A percentile compares a stretch with the other conserved stretches of the same genome.
Evolutionary conservation across 1,284 basidiomycete genomes (phyloP).

Genomic region (Apiotrichum domesticum): DNA sequence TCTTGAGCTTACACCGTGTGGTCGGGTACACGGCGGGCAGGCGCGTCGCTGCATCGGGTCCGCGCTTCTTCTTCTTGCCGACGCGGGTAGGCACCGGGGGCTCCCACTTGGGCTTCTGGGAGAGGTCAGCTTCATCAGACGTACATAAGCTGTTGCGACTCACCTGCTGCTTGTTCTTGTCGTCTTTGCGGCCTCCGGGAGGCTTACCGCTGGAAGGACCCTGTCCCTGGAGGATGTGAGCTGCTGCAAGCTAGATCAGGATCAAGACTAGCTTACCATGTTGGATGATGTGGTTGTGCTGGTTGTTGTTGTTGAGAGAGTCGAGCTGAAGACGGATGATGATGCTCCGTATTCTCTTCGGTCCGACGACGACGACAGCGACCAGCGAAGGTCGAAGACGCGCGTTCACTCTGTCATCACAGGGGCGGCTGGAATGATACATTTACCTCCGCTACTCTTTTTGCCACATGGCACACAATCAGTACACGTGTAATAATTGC

Average conservation of each 20-base stretch:
- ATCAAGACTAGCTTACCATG: conserved; percentile 6
- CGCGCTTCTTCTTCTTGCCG: conserved; percentile 87
- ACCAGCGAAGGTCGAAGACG: not conserved
- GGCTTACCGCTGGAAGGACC: conserved; percentile 59
- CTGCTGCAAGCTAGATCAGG: not conserved
- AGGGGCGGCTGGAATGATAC: not conserved
- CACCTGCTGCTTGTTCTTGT: conserved; percentile 60
- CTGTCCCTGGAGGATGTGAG: conserved; percentile 59
- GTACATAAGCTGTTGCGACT: not conserved
- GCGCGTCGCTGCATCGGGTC: conserved; percentile 84
- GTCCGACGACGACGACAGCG: too few species aligned
- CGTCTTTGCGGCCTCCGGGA: conserved; percentile 45
- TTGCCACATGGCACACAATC: not conserved
- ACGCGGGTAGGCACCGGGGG: conserved; percentile 95
- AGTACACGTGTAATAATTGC: not conserved
- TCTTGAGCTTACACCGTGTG: conserved; percentile 89
- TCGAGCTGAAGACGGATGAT: not conserved
- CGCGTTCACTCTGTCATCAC: not conserved
- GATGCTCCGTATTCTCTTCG: not conserved
- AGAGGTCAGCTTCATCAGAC: conserved; percentile 1
- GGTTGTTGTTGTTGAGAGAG: not conserved
- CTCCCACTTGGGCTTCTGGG: conserved; percentile 83
- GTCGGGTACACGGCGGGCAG: conserved; percentile 91
- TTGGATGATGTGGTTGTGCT: not conserved
- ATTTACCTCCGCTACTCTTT: not conserved